phyloP scores from a whole-genome alignment of 805 yeast species.

The Ogataea siamensis region DNA sequence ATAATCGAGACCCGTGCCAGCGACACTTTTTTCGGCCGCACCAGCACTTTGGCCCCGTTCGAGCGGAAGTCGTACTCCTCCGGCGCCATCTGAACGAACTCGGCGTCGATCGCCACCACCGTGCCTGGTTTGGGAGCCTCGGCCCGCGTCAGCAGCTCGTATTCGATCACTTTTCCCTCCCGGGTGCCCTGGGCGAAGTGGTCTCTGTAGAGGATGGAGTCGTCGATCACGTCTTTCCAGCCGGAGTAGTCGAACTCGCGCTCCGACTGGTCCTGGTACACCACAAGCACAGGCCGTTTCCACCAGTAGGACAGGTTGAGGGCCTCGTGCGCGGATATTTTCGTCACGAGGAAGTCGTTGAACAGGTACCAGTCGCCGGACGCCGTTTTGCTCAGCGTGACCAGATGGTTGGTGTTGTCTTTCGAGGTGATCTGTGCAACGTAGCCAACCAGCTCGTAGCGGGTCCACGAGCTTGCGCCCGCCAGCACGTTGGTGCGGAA shows the following conservation, averaged over 20 bases:
- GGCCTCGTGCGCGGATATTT: constrained; percentile 73
- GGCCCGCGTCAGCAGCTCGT: constrained; percentile 59
- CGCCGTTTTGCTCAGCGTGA: constrained; percentile 52
- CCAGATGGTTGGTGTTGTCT: constrained; percentile 55
- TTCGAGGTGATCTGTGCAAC: constrained; percentile 65
- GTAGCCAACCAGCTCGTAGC: constrained; percentile 65
- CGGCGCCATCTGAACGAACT: constrained; percentile 79
- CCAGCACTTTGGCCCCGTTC: constrained; percentile 64
- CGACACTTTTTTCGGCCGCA: constrained; percentile 72
- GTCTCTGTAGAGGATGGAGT: constrained; percentile 67
- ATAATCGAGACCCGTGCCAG: constrained; percentile 88
- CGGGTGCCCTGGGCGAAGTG: constrained; percentile 68
- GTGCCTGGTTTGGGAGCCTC: constrained; percentile 78
- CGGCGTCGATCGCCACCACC: constrained; percentile 92
- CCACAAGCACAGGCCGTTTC: constrained; percentile 76
- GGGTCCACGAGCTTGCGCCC: constrained; percentile 26
- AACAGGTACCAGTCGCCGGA: constrained; percentile 69
- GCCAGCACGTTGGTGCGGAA: constrained; percentile 27
- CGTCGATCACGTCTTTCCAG: constrained; percentile 55
- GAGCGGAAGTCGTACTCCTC: constrained; percentile 77
- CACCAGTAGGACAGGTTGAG: constrained; percentile 68
- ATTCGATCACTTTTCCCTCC: constrained; percentile 57
- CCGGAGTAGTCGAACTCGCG: constrained; percentile 45
- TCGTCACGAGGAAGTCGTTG: constrained; percentile 86
- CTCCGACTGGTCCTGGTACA: constrained; percentile 56